Conservation (phyloP, 2,329 filamentous ascomycete genomes). For the Fusarium sp. region DNA sequence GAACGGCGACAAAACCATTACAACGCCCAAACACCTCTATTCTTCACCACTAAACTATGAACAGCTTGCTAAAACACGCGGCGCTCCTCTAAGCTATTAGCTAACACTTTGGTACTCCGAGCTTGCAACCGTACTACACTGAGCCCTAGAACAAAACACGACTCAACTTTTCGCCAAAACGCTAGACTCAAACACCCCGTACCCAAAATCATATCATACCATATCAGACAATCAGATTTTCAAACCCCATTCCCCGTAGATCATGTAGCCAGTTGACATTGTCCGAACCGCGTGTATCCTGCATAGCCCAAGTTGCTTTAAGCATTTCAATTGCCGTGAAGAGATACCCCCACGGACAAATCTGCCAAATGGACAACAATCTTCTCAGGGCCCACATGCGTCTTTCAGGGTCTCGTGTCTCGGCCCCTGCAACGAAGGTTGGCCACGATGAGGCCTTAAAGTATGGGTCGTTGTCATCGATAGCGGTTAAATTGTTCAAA, state of each 20-base stretch:
- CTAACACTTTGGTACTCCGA: conserved; percentile 26
- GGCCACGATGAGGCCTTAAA: conserved; percentile 74
- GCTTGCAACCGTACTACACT: conserved; percentile 16
- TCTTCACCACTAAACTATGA: conserved; percentile 32
- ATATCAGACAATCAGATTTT: conserved; percentile 61
- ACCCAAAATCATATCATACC: conserved; percentile 20
- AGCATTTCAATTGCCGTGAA: conserved; percentile 65
- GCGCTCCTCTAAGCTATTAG: conserved; percentile 26
- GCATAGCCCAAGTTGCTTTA: conserved; percentile 61
- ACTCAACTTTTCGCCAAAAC: conserved; percentile 30
- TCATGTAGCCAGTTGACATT: conserved; percentile 59
- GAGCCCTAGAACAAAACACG: conserved; percentile 28
- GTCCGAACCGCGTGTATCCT: conserved; percentile 51
- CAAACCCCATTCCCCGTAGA: conserved; percentile 59
- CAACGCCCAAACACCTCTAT: conserved; percentile 27
- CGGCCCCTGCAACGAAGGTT: conserved; percentile 69
- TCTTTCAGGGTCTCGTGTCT: conserved; percentile 62
- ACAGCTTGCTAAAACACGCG: conserved; percentile 33
- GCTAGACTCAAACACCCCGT: conserved; percentile 19
- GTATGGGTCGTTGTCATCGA: conserved; percentile 63
- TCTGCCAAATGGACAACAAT: conserved; percentile 59
- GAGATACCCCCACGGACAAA: conserved; percentile 65
- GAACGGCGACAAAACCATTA: conserved; percentile 19
- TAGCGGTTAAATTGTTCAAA: conserved; percentile 63
- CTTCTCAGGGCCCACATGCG: conserved; percentile 66